Base-by-base conservation (phyloP, 352 stramenopile genomes). In the Pythium chondricola region DNA sequence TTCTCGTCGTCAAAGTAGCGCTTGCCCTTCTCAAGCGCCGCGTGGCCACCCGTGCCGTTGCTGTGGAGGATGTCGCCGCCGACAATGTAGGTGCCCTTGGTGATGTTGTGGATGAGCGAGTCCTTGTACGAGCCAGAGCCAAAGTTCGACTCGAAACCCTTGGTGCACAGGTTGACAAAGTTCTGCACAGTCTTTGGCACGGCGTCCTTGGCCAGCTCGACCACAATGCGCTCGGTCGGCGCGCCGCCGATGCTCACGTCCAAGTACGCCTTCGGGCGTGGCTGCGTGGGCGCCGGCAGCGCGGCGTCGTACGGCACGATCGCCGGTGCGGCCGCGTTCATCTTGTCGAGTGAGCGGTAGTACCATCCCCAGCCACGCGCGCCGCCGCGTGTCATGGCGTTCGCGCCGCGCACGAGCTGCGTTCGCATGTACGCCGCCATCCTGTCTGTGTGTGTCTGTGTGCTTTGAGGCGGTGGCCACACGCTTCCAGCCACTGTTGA, bases 1-100 rank as follows among this genome's bases (percentile, higher is more conserved):
- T 93, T 93, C 65, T 93, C 82, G 54, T 93, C 82, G 39, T 87
- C 67, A 58, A 93, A 93, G 64, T 73, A 88, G 26, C 75, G 74
- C 56, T 83, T 56, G 58, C 76, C 75, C 11, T 74, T 48, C 52
- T 83, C 61, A 27, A 91, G 61, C 17, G 79, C 79, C n/a, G 82
- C 76, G 52, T 89, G 76, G 52, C 76, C 78, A 44, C 82, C 82
- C 40, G 75, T 88, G 44, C 82, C 82, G 51, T 88, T 71, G 48
- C 79, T 79, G 30, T 57, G 48, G n/a, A 89, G 55, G 24, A 93
- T 68, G 57, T 93, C 82, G 25, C 82, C 82, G 20, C 73, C 77
- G 20, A 88, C 63, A 31, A 91, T 31, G 61, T 90, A 91, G 47
- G 69, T 61, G 47, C 77, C 77, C 67, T 93, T 93, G 43, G 73